A percentile compares a stretch with the other conserved stretches of the same genome.
phyloP scores from a whole-genome alignment of 306 rosid species.

The Sesbania bispinosa region DNA sequence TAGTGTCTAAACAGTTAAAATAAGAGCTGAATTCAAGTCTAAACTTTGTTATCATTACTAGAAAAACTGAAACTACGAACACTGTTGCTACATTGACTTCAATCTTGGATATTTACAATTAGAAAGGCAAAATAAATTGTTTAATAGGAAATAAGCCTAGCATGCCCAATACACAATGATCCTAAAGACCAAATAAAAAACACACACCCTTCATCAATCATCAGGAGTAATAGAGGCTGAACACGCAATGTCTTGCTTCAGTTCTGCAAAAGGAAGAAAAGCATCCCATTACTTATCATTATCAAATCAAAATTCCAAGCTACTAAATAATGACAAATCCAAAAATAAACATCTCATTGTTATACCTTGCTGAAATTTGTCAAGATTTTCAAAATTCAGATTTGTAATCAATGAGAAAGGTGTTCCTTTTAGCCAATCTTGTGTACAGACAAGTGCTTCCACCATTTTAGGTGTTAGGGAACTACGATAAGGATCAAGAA shows the following conservation, averaged over 20 bases:
- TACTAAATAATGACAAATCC: not conserved
- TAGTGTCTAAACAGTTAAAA: too few species aligned
- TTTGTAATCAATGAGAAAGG: not conserved
- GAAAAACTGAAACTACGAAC: not conserved
- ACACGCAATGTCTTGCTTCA: not conserved
- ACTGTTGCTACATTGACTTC: not conserved
- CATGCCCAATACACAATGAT: not conserved
- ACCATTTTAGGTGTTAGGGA: not conserved
- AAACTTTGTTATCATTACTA: not conserved
- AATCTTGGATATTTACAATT: not conserved
- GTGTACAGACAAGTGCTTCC: not conserved
- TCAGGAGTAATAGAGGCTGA: not conserved
- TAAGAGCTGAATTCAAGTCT: not conserved
- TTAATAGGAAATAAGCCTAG: not conserved
- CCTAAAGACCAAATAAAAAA: not conserved
- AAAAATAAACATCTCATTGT: not conserved
- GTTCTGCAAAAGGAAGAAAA: not conserved
- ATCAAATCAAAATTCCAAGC: not conserved
- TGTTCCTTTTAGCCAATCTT: constrained; percentile 1
- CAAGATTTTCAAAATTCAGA: not conserved
- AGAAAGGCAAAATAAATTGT: not conserved
- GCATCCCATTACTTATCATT: not conserved
- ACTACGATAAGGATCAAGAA: constrained; percentile 15
- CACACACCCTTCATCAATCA: not conserved
- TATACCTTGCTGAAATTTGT: not conserved